Evolutionary conservation across 768 basidiomycete genomes (phyloP).

Genomic region (Mycena chlorophos): DNA sequence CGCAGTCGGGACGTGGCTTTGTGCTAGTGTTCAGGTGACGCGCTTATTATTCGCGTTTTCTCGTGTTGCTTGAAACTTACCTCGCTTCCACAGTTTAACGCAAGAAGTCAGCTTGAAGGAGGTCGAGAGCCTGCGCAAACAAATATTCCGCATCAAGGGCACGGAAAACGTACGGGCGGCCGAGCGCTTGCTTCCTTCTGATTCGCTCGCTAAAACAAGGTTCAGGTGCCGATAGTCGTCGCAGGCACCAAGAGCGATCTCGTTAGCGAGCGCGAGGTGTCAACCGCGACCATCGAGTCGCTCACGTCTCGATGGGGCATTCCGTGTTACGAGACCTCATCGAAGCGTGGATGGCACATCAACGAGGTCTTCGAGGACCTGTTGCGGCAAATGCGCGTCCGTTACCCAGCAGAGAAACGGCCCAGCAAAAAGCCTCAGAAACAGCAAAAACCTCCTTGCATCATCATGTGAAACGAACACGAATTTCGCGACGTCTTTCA

Average conservation of each 20-base stretch:
- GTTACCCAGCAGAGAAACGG: constrained; percentile 56
- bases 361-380: constrained; percentile 77
- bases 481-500: constrained; percentile 8
- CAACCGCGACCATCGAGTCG: constrained; percentile 58
- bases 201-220: constrained; percentile 4
- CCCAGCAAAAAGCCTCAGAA: constrained; percentile 34
- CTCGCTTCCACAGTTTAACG: constrained; percentile 54
- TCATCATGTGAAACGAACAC: constrained; percentile 48
- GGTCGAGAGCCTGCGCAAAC: constrained; percentile 76
- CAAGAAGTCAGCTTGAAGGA: constrained; percentile 81
- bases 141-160: constrained; percentile 79
- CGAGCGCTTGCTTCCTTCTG: not conserved
- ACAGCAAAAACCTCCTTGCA: constrained; percentile 30
- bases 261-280: constrained; percentile 77
- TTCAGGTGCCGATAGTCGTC: constrained; percentile 76
- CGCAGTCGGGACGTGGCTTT: constrained; percentile 70
- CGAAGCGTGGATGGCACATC: constrained; percentile 81
- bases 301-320: constrained; percentile 67
- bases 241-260: constrained; percentile 88
- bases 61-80: constrained; percentile 10
- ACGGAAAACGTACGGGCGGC: constrained; percentile 60
- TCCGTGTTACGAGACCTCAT: constrained; percentile 87
- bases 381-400: constrained; percentile 68
- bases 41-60: constrained; percentile 11
- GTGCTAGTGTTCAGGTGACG: constrained; percentile 87